Evolutionary conservation across 202 grass and related monocot species (phyloP).

Genomic region (Zoysia matrella): DNA sequence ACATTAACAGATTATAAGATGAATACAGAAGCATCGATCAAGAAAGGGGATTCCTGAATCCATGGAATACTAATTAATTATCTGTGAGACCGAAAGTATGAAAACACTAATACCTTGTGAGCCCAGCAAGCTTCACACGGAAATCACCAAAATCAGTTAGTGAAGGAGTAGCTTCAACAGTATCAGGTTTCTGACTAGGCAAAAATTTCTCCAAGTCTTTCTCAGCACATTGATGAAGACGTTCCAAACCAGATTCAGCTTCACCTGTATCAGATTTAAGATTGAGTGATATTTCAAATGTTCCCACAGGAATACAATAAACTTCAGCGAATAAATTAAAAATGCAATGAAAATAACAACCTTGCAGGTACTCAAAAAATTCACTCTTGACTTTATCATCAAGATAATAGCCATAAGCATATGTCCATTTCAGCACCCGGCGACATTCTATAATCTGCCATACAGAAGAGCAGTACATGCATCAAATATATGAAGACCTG

Average conservation of each 20-base stretch:
- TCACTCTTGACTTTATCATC: constrained; percentile 74
- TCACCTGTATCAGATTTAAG: constrained; percentile 61
- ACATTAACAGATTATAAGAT: background rate
- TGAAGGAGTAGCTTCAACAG: constrained; percentile 13
- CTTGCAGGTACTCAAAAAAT: constrained; percentile 97
- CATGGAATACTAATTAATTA: background rate
- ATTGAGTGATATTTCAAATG: constrained; percentile 10
- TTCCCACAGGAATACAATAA: constrained; percentile 30
- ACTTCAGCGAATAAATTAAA: background rate
- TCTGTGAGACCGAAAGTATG: background rate
- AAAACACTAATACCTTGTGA: constrained; percentile 68
- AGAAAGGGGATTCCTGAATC: background rate
- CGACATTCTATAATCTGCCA: constrained; percentile 70
- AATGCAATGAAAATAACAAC: constrained; percentile 48
- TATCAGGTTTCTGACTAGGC: constrained; percentile 36
- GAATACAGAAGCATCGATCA: background rate
- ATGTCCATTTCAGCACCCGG: constrained; percentile 92
- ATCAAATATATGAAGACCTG: constrained; percentile 10
- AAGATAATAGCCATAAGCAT: constrained; percentile 94
- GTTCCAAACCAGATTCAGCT: constrained; percentile 90
- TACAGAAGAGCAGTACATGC: background rate
- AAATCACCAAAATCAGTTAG: constrained; percentile 62
- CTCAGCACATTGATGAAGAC: constrained; percentile 95
- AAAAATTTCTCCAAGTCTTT: constrained; percentile 77
- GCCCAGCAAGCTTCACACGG: constrained; percentile 71